Evolutionary conservation across 2,329 filamentous ascomycete genomes (phyloP), one percentile per base, ranked within the genome.

Genomic region (Pseudocercospora fijiensis): DNA sequence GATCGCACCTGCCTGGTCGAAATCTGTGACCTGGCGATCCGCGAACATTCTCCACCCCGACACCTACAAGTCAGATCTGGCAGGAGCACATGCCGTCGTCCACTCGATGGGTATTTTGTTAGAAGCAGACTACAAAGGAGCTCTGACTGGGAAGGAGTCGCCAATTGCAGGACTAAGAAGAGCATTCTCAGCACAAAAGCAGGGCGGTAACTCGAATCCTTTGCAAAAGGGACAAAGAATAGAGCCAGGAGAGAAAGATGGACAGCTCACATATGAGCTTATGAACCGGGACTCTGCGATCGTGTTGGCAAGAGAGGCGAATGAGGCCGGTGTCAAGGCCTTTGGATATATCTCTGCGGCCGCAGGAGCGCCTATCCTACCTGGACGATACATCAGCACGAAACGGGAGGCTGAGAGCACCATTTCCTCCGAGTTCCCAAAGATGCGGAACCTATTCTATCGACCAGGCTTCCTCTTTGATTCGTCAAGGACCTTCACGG

Each of bases 111-210:
- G 95, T 9, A 97, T 99, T 72, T 84, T 99, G 18, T 86, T 99
- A 9, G 95, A 99, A 81, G 92, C 93, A 57, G 95, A 99, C 81
- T 99, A 99, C 86, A 99, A 99, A 79, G 90, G 90, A 70, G 89
- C 96, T 16, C 76, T 99, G 26, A 89, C 87, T 20, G 95, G 95
- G 57, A 87, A 86, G 65, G 93, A 96, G 73, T 92, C 90, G 0
- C 87, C 92, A n/a, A 78, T 96, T 58, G 79, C 86, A 6, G 94
- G 92, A 1, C 81, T 99, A 13, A 85, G 86, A 66, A 88, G 89
- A 71, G 91, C 92, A 26, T 96, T 98, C 76, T 87, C 88, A 58
- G 76, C 86, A 0, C 83, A 84, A 1, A 89, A 88, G 69, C 71
- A 77, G 79, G 73, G 86, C 62, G 86, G 86, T 60, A 83, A 80